Evolutionary conservation across 2,329 filamentous ascomycete species (phyloP), one percentile per base, ranked within the genome.

Genomic region (Aspergillus tubingensis): DNA sequence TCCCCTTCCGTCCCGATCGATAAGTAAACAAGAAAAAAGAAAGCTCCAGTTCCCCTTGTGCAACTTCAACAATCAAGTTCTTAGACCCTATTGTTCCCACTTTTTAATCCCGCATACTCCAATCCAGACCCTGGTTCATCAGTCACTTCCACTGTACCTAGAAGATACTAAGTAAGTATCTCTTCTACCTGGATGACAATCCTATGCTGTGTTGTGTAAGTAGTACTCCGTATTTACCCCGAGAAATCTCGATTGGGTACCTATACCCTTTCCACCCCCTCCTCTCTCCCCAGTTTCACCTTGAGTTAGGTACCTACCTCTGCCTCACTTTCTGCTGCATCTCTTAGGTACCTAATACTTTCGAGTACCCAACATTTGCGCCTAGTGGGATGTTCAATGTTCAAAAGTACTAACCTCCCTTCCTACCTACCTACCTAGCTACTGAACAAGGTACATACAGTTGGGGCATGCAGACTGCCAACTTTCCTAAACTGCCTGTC

Each of bases 241-340:
- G 25, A 17, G 23, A 49, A 27, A 13, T 30, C 39, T 44, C 17
- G 15, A 50, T 50, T 50, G 47, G 47, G 47, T 50, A 50, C 47
- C 47, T 50, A 50, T 30, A 36, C 32, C 32, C 11, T 36, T 11
- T 36, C 4, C 30, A 10, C 30, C 30, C 30, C 6, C 27, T 10
- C 10, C 10, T 30, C 32, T 5, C 7, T 15, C 15, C 47, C 25
- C 47, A 3, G 47, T 50, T 50, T 50, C 47, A 50, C 27, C 25
- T 32, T 50, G 32, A 32, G 47, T 50, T 50, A 30, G 47, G 47
- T 50, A 50, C 47, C 47, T 50, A 50, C 27, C n/a, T 50, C 47
- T 50, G 47, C 47, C 47, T 50, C 47, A 50, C 47, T 50, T 32
- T 30, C 27, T 6, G 5, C 25, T 50, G 47, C 21, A 10, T 49